Evolutionary conservation across 257 asterid genomes (phyloP).

Genomic region (Solanum appendiculatum): DNA sequence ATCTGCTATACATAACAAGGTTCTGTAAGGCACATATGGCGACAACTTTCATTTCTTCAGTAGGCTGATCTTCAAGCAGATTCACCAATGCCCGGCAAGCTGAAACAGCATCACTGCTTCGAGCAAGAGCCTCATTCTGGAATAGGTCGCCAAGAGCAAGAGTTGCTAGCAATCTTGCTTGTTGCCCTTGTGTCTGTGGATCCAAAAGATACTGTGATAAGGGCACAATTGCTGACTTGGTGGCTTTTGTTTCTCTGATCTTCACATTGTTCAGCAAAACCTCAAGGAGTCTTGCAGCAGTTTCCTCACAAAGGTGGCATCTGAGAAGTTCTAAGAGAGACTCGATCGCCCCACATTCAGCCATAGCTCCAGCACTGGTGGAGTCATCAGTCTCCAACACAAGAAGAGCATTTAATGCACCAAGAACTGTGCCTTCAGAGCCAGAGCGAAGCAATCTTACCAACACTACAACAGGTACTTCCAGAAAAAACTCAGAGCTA

Average conservation of each 20-base stretch:
- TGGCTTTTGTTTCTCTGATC: conserved; percentile 85
- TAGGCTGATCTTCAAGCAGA: conserved; percentile 98
- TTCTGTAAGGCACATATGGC: conserved; percentile 95
- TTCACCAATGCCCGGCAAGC: conserved; percentile 97
- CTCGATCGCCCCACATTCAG: conserved; percentile 97
- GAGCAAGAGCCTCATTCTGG: conserved; percentile 93
- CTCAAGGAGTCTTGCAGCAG: conserved; percentile 94
- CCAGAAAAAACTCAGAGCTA: conserved; percentile 90
- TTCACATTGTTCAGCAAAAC: conserved; percentile 82
- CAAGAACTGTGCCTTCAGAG: conserved; percentile 70
- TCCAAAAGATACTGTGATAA: conserved; percentile 94
- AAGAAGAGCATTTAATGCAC: conserved; percentile 89
- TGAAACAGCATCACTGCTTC: conserved; percentile 85
- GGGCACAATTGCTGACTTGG: conserved; percentile 87
- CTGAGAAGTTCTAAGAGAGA: conserved; percentile 89
- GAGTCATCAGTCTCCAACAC: conserved; percentile 95
- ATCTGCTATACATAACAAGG: conserved; percentile 92
- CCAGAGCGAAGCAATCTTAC: conserved; percentile 87
- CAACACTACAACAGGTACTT: conserved; percentile 97
- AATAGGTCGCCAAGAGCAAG: conserved; percentile 96
- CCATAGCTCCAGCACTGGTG: conserved; percentile 95
- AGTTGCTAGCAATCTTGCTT: conserved; percentile 87
- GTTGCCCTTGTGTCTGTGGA: conserved; percentile 99
- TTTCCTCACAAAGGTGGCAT: conserved; percentile 89
- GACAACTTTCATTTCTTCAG: conserved; percentile 98